These are phyloP conservation scores for Kokia cookei DNA, from an alignment of 441 rosid genomes.

Conservation along the genomic window DNA sequence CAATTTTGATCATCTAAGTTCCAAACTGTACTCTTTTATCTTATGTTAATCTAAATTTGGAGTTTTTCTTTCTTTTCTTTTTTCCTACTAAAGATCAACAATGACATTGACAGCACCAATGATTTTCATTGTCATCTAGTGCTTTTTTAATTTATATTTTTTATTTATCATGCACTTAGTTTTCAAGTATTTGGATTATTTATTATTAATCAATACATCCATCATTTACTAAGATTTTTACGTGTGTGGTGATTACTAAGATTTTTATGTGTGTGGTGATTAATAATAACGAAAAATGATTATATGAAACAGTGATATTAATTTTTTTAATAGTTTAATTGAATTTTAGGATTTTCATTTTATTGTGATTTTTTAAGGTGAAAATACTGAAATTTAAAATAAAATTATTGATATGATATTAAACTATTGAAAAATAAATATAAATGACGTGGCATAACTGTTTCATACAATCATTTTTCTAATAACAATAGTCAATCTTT, in stretches of 20 bases:
- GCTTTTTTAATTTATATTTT: background rate
- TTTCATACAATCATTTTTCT: too few relatives aligned
- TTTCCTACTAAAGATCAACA: background rate
- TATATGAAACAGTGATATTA: too few relatives aligned
- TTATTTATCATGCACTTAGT: background rate
- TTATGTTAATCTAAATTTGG: background rate
- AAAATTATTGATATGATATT: too few relatives aligned
- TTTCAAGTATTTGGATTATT: background rate
- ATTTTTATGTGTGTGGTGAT: too few relatives aligned
- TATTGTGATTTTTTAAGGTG: accelerated
- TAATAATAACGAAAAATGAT: too few relatives aligned
- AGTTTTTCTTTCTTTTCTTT: background rate
- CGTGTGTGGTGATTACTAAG: background rate
- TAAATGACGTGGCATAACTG: accelerated
- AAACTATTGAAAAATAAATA: too few relatives aligned
- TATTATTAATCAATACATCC: background rate
- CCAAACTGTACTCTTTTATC: background rate
- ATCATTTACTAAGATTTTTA: background rate
- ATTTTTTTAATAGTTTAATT: too few relatives aligned
- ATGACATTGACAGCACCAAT: background rate
- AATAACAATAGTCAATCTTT: too few relatives aligned
- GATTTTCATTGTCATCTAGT: background rate
- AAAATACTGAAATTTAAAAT: accelerated
- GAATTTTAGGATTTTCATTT: too few relatives aligned
- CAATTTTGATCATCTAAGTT: conserved; percentile 9